A percentile compares a stretch with the other conserved stretches of the same genome.
Conservation (phyloP, 2,329 filamentous ascomycete genomes). For the Trichoderma sp. region DNA sequence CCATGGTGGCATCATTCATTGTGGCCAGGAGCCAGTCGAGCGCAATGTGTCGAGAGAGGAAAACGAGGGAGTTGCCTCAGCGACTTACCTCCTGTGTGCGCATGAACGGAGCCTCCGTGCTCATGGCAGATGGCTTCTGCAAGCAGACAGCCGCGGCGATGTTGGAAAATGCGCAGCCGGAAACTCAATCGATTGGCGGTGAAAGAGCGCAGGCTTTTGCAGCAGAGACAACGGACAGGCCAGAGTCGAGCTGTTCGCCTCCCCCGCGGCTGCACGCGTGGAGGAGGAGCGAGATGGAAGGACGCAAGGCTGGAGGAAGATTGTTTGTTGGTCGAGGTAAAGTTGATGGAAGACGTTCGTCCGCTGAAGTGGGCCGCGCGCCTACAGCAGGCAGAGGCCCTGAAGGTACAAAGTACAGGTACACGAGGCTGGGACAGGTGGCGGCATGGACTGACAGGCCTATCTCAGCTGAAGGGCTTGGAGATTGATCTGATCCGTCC, state of each 20-base stretch:
- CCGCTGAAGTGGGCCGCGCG: slow-evolving; percentile 14
- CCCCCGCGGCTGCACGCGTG: slow-evolving; percentile 2
- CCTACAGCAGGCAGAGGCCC: background rate
- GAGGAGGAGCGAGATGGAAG: slow-evolving; percentile 9
- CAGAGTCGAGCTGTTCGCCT: slow-evolving; percentile 8
- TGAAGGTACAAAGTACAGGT: background rate
- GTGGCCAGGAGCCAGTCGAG: slow-evolving; percentile 1
- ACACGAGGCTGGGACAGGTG: too few relatives aligned
- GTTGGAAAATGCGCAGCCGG: background rate
- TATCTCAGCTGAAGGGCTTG: too few relatives aligned
- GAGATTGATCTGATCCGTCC: too few relatives aligned
- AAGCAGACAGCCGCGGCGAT: background rate
- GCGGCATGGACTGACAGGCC: too few relatives aligned
- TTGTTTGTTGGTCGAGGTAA: slow-evolving; percentile 16
- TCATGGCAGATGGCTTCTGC: slow-evolving; percentile 5
- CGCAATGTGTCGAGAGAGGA: background rate
- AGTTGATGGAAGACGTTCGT: background rate
- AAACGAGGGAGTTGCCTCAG: background rate
- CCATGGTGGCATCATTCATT: slow-evolving; percentile 58
- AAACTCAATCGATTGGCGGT: background rate
- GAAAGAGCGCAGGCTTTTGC: background rate
- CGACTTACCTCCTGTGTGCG: slow-evolving; percentile 11
- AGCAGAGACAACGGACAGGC: background rate
- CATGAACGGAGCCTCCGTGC: background rate
- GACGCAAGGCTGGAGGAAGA: slow-evolving; percentile 15